Evolutionary conservation across 257 asterid genomes (phyloP).

Genomic region (Avicennia marina): DNA sequence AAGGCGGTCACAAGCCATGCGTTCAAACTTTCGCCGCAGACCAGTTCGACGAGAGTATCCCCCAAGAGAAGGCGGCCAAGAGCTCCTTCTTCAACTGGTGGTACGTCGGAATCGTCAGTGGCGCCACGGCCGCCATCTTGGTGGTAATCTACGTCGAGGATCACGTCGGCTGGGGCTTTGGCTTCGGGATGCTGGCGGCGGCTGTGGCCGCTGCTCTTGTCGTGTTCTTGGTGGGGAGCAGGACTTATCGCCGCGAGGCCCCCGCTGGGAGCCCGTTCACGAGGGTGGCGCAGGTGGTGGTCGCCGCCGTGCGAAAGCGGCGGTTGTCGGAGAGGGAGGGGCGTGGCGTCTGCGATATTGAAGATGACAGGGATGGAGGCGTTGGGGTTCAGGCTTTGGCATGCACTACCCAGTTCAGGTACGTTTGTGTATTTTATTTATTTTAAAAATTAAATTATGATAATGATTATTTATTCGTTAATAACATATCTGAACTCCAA

Average conservation of each 20-base stretch:
- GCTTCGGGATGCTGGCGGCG: slow-evolving; percentile 49
- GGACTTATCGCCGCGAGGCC: slow-evolving; percentile 39
- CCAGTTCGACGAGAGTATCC: slow-evolving; percentile 51
- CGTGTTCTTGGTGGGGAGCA: slow-evolving; percentile 39
- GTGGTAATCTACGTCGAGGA: slow-evolving; percentile 69
- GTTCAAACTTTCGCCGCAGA: slow-evolving; percentile 75
- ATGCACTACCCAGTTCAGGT: slow-evolving; percentile 44
- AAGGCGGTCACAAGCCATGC: slow-evolving; percentile 83
- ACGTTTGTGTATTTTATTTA: neutral
- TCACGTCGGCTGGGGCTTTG: slow-evolving; percentile 49
- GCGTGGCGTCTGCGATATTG: slow-evolving; percentile 18
- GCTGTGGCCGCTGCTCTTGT: slow-evolving; percentile 45
- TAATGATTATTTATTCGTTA: too few species aligned
- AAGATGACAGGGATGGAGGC: slow-evolving; percentile 19
- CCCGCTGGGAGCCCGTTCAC: slow-evolving; percentile 75
- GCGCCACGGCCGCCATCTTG: slow-evolving; percentile 49
- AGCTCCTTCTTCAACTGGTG: slow-evolving; percentile 84
- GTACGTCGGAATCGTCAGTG: slow-evolving; percentile 63
- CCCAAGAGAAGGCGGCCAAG: slow-evolving; percentile 41
- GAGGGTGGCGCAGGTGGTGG: slow-evolving; percentile 63
- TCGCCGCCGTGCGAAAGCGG: slow-evolving; percentile 51
- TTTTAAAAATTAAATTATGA: neutral
- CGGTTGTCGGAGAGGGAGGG: slow-evolving; percentile 23
- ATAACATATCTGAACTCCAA: too few species aligned
- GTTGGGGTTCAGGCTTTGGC: slow-evolving; percentile 22